A percentile compares a stretch with the other conserved stretches of the same genome.
phyloP scores from a whole-genome alignment of 768 basidiomycete genomes.

The Auricularia sp. region DNA sequence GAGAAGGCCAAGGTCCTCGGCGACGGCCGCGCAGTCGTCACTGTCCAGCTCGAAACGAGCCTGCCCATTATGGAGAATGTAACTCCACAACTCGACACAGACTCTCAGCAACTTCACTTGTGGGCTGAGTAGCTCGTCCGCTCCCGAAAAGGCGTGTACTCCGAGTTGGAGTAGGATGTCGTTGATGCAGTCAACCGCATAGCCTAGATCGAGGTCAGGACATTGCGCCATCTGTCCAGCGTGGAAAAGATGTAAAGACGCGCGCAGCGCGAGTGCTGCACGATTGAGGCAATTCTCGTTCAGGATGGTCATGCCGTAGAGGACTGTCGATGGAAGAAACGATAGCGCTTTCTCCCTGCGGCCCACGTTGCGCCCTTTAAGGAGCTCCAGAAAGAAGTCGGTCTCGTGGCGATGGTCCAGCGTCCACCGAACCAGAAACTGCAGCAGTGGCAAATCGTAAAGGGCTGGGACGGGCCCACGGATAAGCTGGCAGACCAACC shows the following conservation, averaged over 20 bases:
- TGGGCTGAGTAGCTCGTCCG: background rate
- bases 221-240: background rate
- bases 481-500: background rate
- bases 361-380: no score
- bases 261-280: background rate
- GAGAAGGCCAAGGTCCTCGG: background rate
- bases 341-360: no score
- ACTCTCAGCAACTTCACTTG: no score
- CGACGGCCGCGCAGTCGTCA: background rate
- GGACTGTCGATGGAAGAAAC: background rate
- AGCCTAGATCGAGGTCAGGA: background rate
- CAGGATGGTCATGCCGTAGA: background rate
- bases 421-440: background rate
- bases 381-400: background rate
- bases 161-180: background rate
- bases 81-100: background rate
- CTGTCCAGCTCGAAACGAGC: background rate
- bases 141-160: background rate
- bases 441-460: background rate
- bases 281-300: background rate
- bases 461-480: background rate
- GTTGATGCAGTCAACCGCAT: background rate
- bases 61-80: background rate
- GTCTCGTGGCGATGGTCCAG: background rate
- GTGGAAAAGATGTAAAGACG: background rate